A percentile compares a stretch with the other conserved stretches of the same genome.
Conservation (phyloP, 352 stramenopile species). For the Blastocystis sp. region DNA sequence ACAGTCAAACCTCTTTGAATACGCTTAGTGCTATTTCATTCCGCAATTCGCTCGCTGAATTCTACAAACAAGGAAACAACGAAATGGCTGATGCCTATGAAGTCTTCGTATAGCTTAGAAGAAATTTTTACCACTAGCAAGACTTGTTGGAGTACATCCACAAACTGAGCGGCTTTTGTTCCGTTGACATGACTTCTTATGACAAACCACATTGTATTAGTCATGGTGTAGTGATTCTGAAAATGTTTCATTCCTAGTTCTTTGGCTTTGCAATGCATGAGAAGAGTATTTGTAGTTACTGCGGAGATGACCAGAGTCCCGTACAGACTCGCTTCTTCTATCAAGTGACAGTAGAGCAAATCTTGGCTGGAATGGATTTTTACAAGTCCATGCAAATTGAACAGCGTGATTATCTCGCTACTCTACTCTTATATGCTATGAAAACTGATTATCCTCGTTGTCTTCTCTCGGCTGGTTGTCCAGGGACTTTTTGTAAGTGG, state of each 20-base stretch:
- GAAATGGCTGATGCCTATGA: slow-evolving; percentile 55
- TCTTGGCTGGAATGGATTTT: slow-evolving; percentile 48
- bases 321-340: slow-evolving; percentile 1
- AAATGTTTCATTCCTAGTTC: background rate
- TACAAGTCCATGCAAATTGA: slow-evolving; percentile 36
- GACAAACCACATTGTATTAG: slow-evolving; percentile 20
- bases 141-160: slow-evolving; percentile 55
- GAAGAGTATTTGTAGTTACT: slow-evolving; percentile 56
- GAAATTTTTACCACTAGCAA: background rate
- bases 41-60: background rate
- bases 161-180: slow-evolving; percentile 3
- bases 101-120: slow-evolving; percentile 9
- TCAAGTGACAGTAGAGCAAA: slow-evolving; percentile 44
- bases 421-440: slow-evolving; percentile 34
- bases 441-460: slow-evolving; percentile 58
- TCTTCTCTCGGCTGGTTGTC: slow-evolving; percentile 18
- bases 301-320: slow-evolving; percentile 33
- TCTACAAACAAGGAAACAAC: slow-evolving; percentile 10
- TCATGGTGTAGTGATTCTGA: background rate
- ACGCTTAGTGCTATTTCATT: slow-evolving; percentile 36
- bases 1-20: background rate
- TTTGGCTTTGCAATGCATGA: slow-evolving; percentile 34
- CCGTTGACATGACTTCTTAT: background rate
- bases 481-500: slow-evolving; percentile 45
- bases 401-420: slow-evolving; percentile 5